Conservation (phyloP, 257 asterid genomes). For the Pogostemon cablin region DNA sequence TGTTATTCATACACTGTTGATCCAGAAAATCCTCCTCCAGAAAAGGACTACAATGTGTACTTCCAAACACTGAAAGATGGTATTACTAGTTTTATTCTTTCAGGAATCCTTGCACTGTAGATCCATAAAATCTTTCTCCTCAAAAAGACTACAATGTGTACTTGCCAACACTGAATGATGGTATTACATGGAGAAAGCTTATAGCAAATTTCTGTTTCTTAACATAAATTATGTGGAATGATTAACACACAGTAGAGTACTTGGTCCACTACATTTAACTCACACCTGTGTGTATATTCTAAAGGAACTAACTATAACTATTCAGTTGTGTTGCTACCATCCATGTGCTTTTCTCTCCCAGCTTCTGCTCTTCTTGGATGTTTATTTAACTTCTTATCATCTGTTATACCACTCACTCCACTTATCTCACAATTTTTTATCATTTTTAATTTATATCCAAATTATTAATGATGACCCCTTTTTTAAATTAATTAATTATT, state of each 20-base stretch:
- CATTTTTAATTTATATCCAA: too few relatives aligned
- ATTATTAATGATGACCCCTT: too few relatives aligned
- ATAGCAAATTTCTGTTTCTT: conserved; percentile 64
- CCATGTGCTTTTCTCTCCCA: conserved; percentile 27
- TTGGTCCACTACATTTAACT: too few relatives aligned
- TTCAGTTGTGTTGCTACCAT: conserved; percentile 49
- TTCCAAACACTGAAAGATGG: conserved; percentile 80
- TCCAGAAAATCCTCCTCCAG: conserved; percentile 93
- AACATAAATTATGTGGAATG: neutral
- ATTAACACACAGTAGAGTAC: too few relatives aligned
- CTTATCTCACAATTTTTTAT: too few relatives aligned
- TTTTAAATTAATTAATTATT: too few relatives aligned
- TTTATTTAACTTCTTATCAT: too few relatives aligned
- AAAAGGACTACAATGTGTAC: conserved; percentile 77
- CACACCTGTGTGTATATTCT: too few relatives aligned
- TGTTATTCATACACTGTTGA: conserved; percentile 79
- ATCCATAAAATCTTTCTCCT: conserved; percentile 90
- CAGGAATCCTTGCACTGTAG: conserved; percentile 89
- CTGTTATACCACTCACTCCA: too few relatives aligned
- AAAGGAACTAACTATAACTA: too few relatives aligned
- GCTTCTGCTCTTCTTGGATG: neutral
- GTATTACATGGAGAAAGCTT: conserved; percentile 92
- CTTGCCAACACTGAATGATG: conserved; percentile 76
- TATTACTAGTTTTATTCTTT: conserved; percentile 73
- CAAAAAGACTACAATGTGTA: conserved; percentile 80